Evolutionary conservation across 306 rosid species (phyloP), one percentile per base, ranked within the genome.

Genomic region (Trifolium repens): DNA sequence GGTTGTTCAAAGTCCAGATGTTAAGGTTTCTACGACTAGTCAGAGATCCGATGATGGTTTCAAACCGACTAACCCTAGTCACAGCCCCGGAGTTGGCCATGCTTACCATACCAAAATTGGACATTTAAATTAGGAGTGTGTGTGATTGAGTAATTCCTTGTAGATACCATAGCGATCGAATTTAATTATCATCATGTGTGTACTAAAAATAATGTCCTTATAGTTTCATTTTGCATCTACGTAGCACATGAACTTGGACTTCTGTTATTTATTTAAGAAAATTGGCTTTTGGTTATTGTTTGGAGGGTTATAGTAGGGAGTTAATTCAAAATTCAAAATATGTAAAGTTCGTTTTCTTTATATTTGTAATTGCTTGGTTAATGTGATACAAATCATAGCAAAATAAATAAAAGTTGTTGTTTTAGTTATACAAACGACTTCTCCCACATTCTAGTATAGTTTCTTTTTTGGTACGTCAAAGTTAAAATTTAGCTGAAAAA

Each of bases 51-150:
- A 35, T 8, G 72, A 75, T 72, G 84, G 71, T 60, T 78, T 85
- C 59, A 46, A 37, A 50, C 80, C 86, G 8, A 83, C 89, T 14
- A 14, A 42, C 22, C 89, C 89, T 1, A 87, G 85, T 39, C 83
- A 85, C 53, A 85, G 83, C 53, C 86, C 89, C 4, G 89, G 86
- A 4, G 60, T 84, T 58, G 87, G 89, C 16, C 91, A 87, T 57
- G 74, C 37, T 77, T 34, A 49, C 47, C 80, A 74, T 37, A 44
- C 74, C 35, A 62, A 72, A 67, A 26, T 42, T 71, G 78, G 53
- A 73, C 40, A 72, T 22, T 57, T 26, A 74, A 73, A 78, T 59
- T 69, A 72, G n/a, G n/a, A n/a, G 44, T 3, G 26, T n/a, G 22
- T 35, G 19, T 58, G 26, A 17, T 42, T 58, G 26, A 44, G 43